Conservation (phyloP, 345 rosid genomes). For the Eucalyptus virginea region DNA sequence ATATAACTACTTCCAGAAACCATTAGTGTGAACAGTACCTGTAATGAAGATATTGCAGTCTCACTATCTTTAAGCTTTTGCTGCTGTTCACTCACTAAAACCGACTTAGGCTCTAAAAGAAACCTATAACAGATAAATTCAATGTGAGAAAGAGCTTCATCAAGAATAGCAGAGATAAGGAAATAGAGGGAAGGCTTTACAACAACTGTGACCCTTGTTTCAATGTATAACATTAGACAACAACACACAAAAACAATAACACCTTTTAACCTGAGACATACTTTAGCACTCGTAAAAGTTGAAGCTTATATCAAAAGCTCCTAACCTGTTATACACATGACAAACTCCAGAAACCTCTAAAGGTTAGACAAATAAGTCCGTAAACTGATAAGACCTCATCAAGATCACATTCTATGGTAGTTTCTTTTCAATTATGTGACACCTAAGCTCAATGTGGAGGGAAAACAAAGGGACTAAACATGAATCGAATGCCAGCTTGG, state of each 20-base stretch:
- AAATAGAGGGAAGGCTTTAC: not conserved
- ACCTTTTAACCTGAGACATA: not conserved
- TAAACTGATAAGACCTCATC: not conserved
- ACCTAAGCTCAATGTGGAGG: not conserved
- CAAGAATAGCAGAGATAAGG: not conserved
- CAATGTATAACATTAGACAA: not conserved
- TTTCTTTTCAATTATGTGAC: not conserved
- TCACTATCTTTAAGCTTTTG: conserved; percentile 83
- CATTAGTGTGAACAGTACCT: conserved; percentile 17
- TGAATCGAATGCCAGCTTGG: not conserved
- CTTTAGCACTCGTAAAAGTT: not conserved
- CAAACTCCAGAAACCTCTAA: not conserved
- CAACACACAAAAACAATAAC: not conserved
- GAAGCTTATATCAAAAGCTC: not conserved
- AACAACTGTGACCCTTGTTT: not conserved
- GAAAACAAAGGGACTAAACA: not conserved
- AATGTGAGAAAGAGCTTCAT: not conserved
- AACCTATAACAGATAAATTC: conserved; percentile 41
- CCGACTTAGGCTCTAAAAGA: conserved; percentile 65
- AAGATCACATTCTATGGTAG: not conserved
- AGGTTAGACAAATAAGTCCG: not conserved
- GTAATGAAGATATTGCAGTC: conserved; percentile 59
- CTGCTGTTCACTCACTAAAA: conserved; percentile 66
- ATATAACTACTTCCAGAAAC: not conserved
- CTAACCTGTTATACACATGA: not conserved